Evolutionary conservation across 495 filamentous ascomycete genomes (phyloP), one percentile per base, ranked within the genome.

Genomic region (Pyronema domesticum): DNA sequence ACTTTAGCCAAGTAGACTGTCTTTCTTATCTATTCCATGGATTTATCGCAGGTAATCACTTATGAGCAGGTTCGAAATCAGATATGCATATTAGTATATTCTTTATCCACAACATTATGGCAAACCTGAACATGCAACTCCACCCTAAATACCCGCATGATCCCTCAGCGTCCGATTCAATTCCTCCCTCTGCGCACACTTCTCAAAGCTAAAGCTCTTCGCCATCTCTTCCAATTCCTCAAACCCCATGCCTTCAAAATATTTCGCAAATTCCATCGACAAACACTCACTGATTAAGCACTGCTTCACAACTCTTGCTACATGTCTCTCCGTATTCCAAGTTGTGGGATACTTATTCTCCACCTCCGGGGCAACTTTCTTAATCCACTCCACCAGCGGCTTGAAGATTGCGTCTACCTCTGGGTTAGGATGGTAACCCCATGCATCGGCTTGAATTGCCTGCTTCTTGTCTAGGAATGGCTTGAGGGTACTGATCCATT

Each of bases 301-400:
- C 54, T 80, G 71, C 18, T 72, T 68, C 11, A 79, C 65, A 45
- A 70, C 64, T 5, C 79, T 68, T 13, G 70, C 65, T 10, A 79
- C 63, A 58, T 80, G 76, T n/a, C 74, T 56, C 57, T 80, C 72
- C n/a, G 76, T 71, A 17, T 67, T 68, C 79, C 79, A 81, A 39
- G 66, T 57, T 0, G 69, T 65, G 3, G 68, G 70, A 0, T 70
- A 68, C 43, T 70, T 36, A 3, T 55, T 42, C 23, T 60, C 17
- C 37, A 33, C 34, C 11, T n/a, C 40, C 30, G 53, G 52, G 9
- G 63, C 60, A 23, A 60, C 58, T 18, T 63, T 58, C 7, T 37
- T 42, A 34, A 60, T 58, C 13, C 56, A 60, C n/a, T 46, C 42
- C 39, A 55, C 58, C 10, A 71, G 58, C 17, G 66, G 65, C 23